A percentile compares a stretch with the other conserved stretches of the same genome.
Conservation (phyloP, 805 yeast species). For the Suhomyces sp. region DNA sequence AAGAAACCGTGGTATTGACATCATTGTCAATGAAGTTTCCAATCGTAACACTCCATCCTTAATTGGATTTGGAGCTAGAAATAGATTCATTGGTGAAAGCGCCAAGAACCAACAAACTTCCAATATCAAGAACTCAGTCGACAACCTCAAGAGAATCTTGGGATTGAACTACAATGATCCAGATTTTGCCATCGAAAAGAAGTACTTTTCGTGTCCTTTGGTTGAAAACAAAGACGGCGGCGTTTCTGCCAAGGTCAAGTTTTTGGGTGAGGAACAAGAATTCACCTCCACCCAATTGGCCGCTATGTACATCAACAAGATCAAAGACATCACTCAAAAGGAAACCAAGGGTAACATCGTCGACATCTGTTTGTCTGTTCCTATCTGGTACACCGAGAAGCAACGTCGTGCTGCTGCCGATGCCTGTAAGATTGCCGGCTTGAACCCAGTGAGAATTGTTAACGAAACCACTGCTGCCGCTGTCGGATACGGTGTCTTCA, state of each 20-base stretch:
- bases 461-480: conserved; percentile 99
- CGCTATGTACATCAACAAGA: conserved; percentile 92
- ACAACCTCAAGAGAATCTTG: conserved; percentile 87
- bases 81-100: conserved; percentile 90
- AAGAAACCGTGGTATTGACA: conserved; percentile 96
- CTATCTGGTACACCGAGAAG: conserved; percentile 94
- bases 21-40: conserved; percentile 96
- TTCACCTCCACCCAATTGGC: conserved; percentile 88
- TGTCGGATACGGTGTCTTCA: conserved; percentile 98
- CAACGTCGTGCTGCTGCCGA: conserved; percentile 96
- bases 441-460: conserved; percentile 97
- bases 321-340: conserved; percentile 71
- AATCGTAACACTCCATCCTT: conserved; percentile 92
- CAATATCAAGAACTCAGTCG: conserved; percentile 94
- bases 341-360: conserved; percentile 81
- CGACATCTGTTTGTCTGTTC: conserved; percentile 93
- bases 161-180: conserved; percentile 76
- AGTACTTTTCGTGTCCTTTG: conserved; percentile 70
- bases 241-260: conserved; percentile 83
- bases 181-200: conserved; percentile 70
- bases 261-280: conserved; percentile 69
- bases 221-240: conserved; percentile 68
- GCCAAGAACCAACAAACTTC: conserved; percentile 97
- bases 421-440: conserved; percentile 93
- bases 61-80: conserved; percentile 87